Evolutionary conservation across 2,329 filamentous ascomycete species (phyloP), one percentile per base, ranked within the genome.

Genomic region (Chaetomium globosum): DNA sequence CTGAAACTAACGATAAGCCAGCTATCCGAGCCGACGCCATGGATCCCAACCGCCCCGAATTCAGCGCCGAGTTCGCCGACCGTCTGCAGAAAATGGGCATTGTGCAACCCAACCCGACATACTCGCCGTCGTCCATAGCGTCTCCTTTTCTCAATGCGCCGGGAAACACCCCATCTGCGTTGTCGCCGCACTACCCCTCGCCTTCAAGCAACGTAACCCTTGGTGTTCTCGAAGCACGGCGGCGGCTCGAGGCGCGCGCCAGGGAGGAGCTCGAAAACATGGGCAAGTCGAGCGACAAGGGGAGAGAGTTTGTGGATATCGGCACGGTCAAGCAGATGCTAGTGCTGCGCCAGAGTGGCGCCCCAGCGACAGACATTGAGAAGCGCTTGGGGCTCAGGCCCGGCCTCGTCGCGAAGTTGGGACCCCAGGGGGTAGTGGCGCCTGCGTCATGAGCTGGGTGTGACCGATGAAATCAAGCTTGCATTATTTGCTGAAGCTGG

Each of bases 61-160:
- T 61, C 56, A 75, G 77, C 53, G 72, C 77, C n/a, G 80, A 76
- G 67, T 86, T 84, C 73, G 80, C 83, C 9, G 75, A 76, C 57
- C 83, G 84, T 19, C 79, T 87, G 5, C 79, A 79, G 30, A 75
- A 83, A 67, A 85, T 87, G 80, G 84, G 84, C 71, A 76, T 85
- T 33, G 83, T 79, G 9, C 79, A 83, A 55, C 83, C 84, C 4
- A 83, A 82, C 68, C 83, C 84, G 33, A 84, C 81, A 4, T 81
- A 79, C 55, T 85, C 83, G 6, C 77, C 81, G 28, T 84, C 82
- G 1, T 85, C 83, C 8, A 83, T 76, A 2, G 82, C 69, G 16
- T 58, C 65, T 0, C 51, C 68, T 9, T 46, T 67, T 9, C 51
- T 53, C 19, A 65, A 68, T 43, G 63, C 63, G 1, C 59, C 12